phyloP scores from a whole-genome alignment of 2,329 filamentous ascomycete species.

The Emmonsiellopsis sp. region DNA sequence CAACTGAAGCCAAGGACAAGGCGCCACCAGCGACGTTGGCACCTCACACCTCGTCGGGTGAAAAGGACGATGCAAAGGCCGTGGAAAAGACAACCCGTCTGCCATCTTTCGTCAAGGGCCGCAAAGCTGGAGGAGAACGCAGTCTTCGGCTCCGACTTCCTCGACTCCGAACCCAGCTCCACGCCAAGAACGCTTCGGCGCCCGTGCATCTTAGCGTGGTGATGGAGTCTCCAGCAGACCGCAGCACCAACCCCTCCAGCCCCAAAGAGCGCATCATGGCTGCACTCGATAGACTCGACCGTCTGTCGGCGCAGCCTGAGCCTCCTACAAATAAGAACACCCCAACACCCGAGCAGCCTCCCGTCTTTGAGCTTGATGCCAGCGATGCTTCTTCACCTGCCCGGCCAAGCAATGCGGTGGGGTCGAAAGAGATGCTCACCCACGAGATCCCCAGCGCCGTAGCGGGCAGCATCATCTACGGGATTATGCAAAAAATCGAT shows the following conservation, averaged over 20 bases:
- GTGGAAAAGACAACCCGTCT: neutral
- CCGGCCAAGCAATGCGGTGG: neutral
- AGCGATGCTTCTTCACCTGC: neutral
- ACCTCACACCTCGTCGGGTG: neutral
- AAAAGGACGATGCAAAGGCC: neutral
- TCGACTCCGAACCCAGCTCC: slow-evolving; percentile 8
- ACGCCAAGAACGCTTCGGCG: neutral
- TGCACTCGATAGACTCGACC: neutral
- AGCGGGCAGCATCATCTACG: slow-evolving; percentile 43
- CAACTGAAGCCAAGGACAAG: neutral
- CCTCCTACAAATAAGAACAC: neutral
- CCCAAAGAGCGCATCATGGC: slow-evolving; percentile 1
- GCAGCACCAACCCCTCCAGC: neutral
- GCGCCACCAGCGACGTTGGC: neutral
- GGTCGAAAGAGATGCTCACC: neutral
- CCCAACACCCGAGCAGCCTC: neutral
- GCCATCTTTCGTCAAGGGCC: neutral
- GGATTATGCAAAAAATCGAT: slow-evolving; percentile 42
- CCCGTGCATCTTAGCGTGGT: slow-evolving; percentile 8
- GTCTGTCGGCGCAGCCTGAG: neutral
- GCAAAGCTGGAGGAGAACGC: neutral
- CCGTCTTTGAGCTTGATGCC: neutral
- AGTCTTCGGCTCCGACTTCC: slow-evolving; percentile 9
- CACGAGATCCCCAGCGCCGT: slow-evolving; percentile 14
- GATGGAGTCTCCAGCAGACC: slow-evolving; percentile 7